Evolutionary conservation across 1,139 yeast species (phyloP), one percentile per base, ranked within the genome.

Genomic region (Yamadazyma blattariae): DNA sequence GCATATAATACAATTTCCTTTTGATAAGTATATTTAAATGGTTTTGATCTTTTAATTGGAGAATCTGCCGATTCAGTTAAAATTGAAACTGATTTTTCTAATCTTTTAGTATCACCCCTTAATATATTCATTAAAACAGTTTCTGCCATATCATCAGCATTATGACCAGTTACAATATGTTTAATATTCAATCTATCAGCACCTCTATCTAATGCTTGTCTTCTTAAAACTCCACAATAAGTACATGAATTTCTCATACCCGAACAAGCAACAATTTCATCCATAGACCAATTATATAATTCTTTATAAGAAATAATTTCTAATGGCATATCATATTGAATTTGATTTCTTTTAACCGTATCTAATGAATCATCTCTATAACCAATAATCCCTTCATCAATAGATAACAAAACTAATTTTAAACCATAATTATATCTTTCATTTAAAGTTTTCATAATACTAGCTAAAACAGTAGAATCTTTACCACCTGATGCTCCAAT

Each of bases 401-500:
- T 83, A 45, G 96, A 84, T 31, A 94, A 65, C 27, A 94, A 67
- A 2, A 86, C 90, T 41, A 94, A 75, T 25, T 85, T 72, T 14
- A 94, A 73, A 0, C 96, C 96, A 57, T 94, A 94, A 51, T 85
- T 65, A 59, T 92, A 79, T 39, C 97, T 66, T 52, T 89, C 97
- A 56, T 94, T 94, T 41, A 94, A 64, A 0, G 92, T 77, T 54
- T 89, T 92, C 61, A 94, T 64, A 1, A 94, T 77, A 32, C 92
- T 80, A 0, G 98, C 98, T 25, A 94, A 63, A 1, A 94, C 98
- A 0, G 98, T 94, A 4, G 97, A 88, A 56, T 94, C 99, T 52
- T 94, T 94, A 33, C 99, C 99, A 17, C 99, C 99, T 1, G 96
- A 87, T 0, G 98, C 98, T 11, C 99, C 98, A 19, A 94, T 90